A percentile compares a stretch with the other conserved stretches of the same genome.
Evolutionary conservation across 306 rosid species (phyloP).

Genomic region (Elaeagnus macrophylla): DNA sequence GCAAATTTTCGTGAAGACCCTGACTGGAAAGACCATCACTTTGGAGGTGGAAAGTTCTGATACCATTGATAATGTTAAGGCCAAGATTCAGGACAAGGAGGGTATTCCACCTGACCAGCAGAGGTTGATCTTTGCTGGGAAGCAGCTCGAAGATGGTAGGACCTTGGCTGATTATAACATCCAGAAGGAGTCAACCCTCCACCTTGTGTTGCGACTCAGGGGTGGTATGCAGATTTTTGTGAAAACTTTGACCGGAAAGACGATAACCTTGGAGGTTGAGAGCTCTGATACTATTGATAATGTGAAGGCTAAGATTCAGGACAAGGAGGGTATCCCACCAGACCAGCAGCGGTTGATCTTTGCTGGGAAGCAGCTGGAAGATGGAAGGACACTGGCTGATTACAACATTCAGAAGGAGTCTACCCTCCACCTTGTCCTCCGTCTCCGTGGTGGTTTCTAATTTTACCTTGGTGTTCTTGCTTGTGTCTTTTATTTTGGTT

Average conservation of each 20-base stretch:
- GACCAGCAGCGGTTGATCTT: conserved; percentile 68
- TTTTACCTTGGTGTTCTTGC: neutral
- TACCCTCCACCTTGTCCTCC: conserved; percentile 57
- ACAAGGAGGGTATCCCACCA: conserved; percentile 58
- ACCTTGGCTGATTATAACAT: conserved; percentile 57
- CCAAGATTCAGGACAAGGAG: conserved; percentile 68
- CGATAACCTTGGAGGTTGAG: conserved; percentile 64
- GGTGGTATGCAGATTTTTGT: conserved; percentile 69
- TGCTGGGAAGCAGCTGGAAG: conserved; percentile 56
- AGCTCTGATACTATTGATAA: conserved; percentile 61
- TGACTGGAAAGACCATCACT: conserved; percentile 51
- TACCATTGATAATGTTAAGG: conserved; percentile 58
- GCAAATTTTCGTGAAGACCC: conserved; percentile 61
- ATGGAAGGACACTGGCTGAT: conserved; percentile 53
- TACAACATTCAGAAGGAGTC: conserved; percentile 68
- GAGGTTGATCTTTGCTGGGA: conserved; percentile 57
- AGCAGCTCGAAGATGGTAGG: conserved; percentile 53
- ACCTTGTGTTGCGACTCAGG: conserved; percentile 45
- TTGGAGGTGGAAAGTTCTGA: conserved; percentile 54
- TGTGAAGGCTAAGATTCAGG: conserved; percentile 53
- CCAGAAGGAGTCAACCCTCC: conserved; percentile 67
- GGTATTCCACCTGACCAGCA: conserved; percentile 69
- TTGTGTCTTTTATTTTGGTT: neutral
- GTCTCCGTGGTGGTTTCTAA: conserved; percentile 49
- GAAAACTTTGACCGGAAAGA: conserved; percentile 51